Base-by-base conservation (phyloP, 768 basidiomycete genomes). In the Boletus coccyginus region DNA sequence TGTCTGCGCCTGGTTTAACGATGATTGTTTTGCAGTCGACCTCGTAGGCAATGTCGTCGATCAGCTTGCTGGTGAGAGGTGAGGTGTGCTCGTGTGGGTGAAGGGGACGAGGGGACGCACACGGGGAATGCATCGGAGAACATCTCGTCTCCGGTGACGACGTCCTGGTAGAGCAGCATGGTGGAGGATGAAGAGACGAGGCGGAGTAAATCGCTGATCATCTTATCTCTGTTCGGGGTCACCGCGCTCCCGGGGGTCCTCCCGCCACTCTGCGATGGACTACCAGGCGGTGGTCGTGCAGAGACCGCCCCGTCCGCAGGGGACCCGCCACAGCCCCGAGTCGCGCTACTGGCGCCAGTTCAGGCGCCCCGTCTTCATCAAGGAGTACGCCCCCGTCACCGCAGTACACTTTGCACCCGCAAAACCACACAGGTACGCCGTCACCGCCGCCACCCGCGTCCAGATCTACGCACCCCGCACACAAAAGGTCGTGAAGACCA, bases 401-500 rank as follows among this genome's bases (percentile, higher is more conserved):
- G 92, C 91, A 16, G 80, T 99, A 33, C 92, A 98, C 70, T 98
- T 98, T 73, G 85, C 92, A 2, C 85, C 85, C 1, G 76, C 89
- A 29, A 87, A 84, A 71, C 96, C 96, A 6, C 94, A 99, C 70
- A 80, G 90, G 67, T 98, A 95, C 78, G 96, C 94, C 27, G 94
- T 98, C 53, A 97, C 95, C 29, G 91, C 94, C 2, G 94, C 93
- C 0, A 90, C 94, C 1, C 80, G 95, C 60, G 86, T 99, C 1
- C 92, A 98, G 73, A 89, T 98, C 67, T 98, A 98, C 73, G 92
- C 94, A 3, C 94, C 95, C 14, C 87, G 93, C 51, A 98, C 96
- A 4, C 95, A 98, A 74, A 95, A 94, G 73, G 85, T 98, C 52
- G 91, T 87, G 16, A 98, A 98, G 79, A 96, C 92, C 3, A 93